Evolutionary conservation across 108 stramenopile genomes (phyloP), one percentile per base, ranked within the genome.

Genomic region (Aurantiochytrium sp.): DNA sequence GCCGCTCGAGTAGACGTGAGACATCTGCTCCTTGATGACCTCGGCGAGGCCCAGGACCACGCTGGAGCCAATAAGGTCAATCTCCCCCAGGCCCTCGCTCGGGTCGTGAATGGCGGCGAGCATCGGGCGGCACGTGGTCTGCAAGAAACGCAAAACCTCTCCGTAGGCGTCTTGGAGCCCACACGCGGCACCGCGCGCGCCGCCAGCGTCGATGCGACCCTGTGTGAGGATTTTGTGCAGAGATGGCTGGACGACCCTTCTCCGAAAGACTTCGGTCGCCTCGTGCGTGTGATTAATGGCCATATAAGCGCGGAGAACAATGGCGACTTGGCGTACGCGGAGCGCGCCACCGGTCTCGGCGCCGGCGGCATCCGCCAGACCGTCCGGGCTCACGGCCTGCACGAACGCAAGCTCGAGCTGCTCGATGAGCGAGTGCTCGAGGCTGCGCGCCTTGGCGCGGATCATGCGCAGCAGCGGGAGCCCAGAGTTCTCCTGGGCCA

Each of bases 381-480:
- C 50, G 50, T 52, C 50, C 17, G 50, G 50, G 24, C 45, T 42
- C 19, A 81, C 42, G 39, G 39, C 39, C 73, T 81, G 73, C 8
- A 81, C 45, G 45, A 81, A 42, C 10, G 73, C 73, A 22, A 27
- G 12, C 12, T 81, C 73, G 6, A 81, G 73, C 73, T 81, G 42
- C 32, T 81, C 73, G 27, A 81, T 41, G 45, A 81, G 73, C n/a
- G 73, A 81, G 45, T 81, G 73, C 73, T 81, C 73, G 27, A 81
- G 45, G 45, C 73, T 81, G n/a, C 73, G 39, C 6, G 73, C 73
- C 73, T 81, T 81, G 21, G 73, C 73, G 45, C 73, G 73, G 24
- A 81, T 81, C 39, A 48, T 48, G n/a, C 73, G 73, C 21, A 81
- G 39, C 10, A 81, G 30, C 6, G 73, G 73, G 10, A 81, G 39